Conservation (phyloP, 495 filamentous ascomycete genomes). For the Aspergillus avenaceus region DNA sequence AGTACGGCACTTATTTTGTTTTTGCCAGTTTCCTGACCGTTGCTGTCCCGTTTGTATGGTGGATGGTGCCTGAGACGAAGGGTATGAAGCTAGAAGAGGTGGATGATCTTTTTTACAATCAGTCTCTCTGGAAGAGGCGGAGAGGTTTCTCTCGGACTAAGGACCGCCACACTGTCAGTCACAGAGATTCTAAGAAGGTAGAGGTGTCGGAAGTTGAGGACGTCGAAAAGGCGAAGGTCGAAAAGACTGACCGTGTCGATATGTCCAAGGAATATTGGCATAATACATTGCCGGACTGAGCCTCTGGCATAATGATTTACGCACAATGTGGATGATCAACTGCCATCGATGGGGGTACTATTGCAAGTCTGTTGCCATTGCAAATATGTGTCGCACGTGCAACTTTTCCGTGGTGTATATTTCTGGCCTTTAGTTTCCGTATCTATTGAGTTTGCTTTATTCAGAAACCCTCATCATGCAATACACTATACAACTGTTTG, state of each 20-base stretch:
- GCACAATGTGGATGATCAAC: too few species aligned
- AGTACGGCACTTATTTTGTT: conserved; percentile 41
- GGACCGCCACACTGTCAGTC: too few species aligned
- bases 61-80: conserved; percentile 28
- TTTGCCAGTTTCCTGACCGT: conserved; percentile 23
- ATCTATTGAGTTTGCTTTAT: too few species aligned
- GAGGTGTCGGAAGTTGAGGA: background rate
- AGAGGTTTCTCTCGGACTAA: background rate
- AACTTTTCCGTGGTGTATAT: too few species aligned
- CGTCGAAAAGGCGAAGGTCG: background rate
- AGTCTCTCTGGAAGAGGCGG: background rate
- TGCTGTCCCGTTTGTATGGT: conserved; percentile 48
- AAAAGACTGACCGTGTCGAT: background rate
- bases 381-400: too few species aligned
- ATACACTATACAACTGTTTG: too few species aligned
- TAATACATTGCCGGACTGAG: background rate
- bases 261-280: background rate
- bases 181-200: background rate
- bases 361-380: too few species aligned
- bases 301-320: too few species aligned
- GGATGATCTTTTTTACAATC: background rate
- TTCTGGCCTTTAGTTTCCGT: too few species aligned
- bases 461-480: too few species aligned
- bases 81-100: background rate
- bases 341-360: too few species aligned